Evolutionary conservation across 208 protist species (phyloP).

Genomic region (Vickermania spadyakhi): DNA sequence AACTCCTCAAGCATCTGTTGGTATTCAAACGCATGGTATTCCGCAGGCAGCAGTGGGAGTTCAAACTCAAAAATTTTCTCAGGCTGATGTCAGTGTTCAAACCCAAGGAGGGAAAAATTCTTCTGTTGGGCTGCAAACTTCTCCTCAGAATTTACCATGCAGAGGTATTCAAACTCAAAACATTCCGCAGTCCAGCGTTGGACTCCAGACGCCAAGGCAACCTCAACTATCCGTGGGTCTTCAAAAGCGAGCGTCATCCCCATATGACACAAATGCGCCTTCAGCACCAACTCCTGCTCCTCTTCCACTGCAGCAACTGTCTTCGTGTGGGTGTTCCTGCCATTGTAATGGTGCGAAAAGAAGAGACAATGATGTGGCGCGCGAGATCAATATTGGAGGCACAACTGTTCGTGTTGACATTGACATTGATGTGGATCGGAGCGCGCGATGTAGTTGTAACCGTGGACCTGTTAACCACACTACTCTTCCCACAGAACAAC

Average conservation of each 20-base stretch:
- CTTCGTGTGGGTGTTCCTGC: background rate
- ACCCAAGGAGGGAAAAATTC: background rate
- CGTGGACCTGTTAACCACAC: too few relatives aligned
- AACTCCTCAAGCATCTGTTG: background rate
- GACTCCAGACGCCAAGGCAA: background rate
- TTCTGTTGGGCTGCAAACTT: background rate
- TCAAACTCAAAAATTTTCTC: background rate
- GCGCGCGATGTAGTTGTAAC: too few relatives aligned
- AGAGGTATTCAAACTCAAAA: background rate
- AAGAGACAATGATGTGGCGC: too few relatives aligned
- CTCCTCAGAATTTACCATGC: background rate
- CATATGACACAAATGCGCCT: background rate
- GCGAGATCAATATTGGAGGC: too few relatives aligned
- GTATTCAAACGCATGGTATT: background rate
- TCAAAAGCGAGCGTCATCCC: background rate
- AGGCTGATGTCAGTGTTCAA: background rate
- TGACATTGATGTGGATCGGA: background rate
- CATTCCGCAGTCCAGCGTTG: background rate
- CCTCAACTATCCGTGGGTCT: background rate
- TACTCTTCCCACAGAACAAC: too few relatives aligned
- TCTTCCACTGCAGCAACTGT: background rate
- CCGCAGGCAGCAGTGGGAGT: background rate
- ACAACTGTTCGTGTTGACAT: constrained; percentile 1
- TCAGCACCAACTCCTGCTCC: background rate
- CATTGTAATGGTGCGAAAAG: too few relatives aligned